phyloP scores from a whole-genome alignment of 208 protist species.

The Leishmania aethiopica region DNA sequence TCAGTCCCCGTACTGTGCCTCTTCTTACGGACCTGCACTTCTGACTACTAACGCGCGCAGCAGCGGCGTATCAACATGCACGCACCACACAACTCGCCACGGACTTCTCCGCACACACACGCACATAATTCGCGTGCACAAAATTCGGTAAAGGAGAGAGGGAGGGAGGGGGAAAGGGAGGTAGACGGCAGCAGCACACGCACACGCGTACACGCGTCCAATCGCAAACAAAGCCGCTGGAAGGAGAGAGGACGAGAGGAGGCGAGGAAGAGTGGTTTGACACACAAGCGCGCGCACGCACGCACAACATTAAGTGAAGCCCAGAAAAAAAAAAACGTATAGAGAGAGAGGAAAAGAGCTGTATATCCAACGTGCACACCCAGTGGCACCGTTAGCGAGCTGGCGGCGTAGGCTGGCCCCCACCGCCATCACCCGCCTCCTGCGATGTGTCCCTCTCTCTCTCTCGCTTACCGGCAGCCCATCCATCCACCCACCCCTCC shows the following conservation, averaged over 20 bases:
- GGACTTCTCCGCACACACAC: neutral
- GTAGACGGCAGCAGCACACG: too few relatives aligned
- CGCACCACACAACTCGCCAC: neutral
- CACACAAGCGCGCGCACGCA: neutral
- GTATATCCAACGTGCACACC: too few relatives aligned
- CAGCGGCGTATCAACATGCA: neutral
- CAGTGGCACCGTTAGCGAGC: neutral
- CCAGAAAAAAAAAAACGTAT: neutral
- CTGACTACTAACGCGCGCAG: neutral
- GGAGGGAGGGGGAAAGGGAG: too few relatives aligned
- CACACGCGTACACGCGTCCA: neutral
- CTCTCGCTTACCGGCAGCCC: neutral
- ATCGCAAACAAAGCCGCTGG: neutral
- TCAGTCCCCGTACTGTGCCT: neutral
- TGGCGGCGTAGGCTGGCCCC: neutral
- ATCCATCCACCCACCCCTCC: neutral
- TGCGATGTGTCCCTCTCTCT: neutral
- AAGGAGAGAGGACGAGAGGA: constrained; percentile 12
- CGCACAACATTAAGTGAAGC: neutral
- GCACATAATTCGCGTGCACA: neutral
- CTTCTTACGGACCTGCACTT: neutral
- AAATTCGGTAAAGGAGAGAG: too few relatives aligned
- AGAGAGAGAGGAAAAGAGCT: neutral
- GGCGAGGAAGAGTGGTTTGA: neutral
- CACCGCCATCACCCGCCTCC: neutral